Percentiles rank a stretch among this genome's conserved stretches.
phyloP scores from a whole-genome alignment of 2,329 filamentous ascomycete genomes.

The Xylaria sp. region DNA sequence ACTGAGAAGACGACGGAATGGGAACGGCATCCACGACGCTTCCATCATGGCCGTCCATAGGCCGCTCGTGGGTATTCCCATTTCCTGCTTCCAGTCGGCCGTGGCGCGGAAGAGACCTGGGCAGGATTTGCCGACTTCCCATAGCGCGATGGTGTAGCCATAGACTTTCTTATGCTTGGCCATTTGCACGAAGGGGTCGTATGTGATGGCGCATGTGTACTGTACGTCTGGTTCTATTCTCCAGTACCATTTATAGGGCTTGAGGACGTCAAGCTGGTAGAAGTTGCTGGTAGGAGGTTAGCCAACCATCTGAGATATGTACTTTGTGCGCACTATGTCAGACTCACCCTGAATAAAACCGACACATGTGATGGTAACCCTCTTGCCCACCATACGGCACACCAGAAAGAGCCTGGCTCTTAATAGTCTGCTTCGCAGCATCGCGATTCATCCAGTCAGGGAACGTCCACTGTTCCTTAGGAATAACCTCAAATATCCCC shows the following conservation, averaged over 20 bases:
- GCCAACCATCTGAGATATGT: too few species aligned
- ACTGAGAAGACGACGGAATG: conserved; percentile 35
- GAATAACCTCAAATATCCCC: conserved; percentile 40
- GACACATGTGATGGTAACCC: conserved; percentile 41
- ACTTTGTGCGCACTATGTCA: neutral
- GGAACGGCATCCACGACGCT: conserved; percentile 39
- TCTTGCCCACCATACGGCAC: conserved; percentile 38
- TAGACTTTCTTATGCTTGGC: conserved; percentile 40
- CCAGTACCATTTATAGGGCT: conserved; percentile 45
- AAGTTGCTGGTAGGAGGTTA: conserved; percentile 33
- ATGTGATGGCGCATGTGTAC: conserved; percentile 42
- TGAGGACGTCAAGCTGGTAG: conserved; percentile 38
- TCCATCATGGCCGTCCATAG: conserved; percentile 39
- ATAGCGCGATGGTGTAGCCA: conserved; percentile 41
- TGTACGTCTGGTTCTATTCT: conserved; percentile 42
- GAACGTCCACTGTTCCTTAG: conserved; percentile 38
- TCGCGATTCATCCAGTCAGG: conserved; percentile 33
- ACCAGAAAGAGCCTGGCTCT: conserved; percentile 30
- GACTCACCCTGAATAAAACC: conserved; percentile 41
- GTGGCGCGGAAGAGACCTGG: conserved; percentile 39
- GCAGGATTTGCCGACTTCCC: conserved; percentile 40
- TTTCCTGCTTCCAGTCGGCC: conserved; percentile 38
- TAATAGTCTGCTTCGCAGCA: conserved; percentile 32
- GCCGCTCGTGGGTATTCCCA: conserved; percentile 32
- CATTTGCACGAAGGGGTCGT: conserved; percentile 45